Percentiles rank a stretch among this genome's conserved stretches.
These are phyloP conservation scores for Fistulifera solaris DNA, from an alignment of 108 stramenopile species.

Conservation along the genomic window DNA sequence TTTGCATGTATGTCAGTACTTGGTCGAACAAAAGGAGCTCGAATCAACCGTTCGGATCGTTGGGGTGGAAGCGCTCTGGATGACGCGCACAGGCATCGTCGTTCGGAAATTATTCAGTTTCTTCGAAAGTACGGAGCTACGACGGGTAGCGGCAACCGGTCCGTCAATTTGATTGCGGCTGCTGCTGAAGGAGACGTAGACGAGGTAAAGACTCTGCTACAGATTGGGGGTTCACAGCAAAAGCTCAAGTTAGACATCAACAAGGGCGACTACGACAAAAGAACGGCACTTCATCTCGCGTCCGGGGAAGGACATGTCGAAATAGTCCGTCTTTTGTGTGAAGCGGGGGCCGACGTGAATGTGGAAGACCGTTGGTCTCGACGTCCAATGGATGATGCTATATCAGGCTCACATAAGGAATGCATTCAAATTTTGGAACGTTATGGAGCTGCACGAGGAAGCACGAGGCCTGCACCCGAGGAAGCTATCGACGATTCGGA, in stretches of 20 bases:
- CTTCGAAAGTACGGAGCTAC: conserved; percentile 57
- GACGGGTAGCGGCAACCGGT: conserved; percentile 55
- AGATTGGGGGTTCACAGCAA: conserved; percentile 12
- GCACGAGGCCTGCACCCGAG: neutral
- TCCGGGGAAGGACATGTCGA: conserved; percentile 66
- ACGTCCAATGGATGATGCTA: conserved; percentile 80
- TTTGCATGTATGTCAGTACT: conserved; percentile 39
- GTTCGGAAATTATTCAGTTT: conserved; percentile 52
- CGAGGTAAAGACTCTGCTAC: conserved; percentile 47
- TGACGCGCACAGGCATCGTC: conserved; percentile 81
- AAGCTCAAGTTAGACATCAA: conserved; percentile 10
- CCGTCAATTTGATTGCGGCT: conserved; percentile 65
- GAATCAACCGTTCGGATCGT: conserved; percentile 67
- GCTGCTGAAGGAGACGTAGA: conserved; percentile 76
- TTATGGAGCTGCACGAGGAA: conserved; percentile 40
- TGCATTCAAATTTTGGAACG: conserved; percentile 34
- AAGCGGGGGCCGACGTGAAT: conserved; percentile 66
- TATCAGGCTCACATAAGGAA: conserved; percentile 17
- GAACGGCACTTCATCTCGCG: conserved; percentile 86
- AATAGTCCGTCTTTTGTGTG: conserved; percentile 48
- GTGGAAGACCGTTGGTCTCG: conserved; percentile 80
- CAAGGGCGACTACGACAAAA: conserved; percentile 37
- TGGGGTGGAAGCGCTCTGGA: conserved; percentile 78
- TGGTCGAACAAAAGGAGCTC: conserved; percentile 46
- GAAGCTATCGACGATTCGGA: conserved; percentile 2